A percentile compares a stretch with the other conserved stretches of the same genome.
Conservation (phyloP, 192 early-diverging fungal species). For the Umbelopsis isabellina region DNA sequence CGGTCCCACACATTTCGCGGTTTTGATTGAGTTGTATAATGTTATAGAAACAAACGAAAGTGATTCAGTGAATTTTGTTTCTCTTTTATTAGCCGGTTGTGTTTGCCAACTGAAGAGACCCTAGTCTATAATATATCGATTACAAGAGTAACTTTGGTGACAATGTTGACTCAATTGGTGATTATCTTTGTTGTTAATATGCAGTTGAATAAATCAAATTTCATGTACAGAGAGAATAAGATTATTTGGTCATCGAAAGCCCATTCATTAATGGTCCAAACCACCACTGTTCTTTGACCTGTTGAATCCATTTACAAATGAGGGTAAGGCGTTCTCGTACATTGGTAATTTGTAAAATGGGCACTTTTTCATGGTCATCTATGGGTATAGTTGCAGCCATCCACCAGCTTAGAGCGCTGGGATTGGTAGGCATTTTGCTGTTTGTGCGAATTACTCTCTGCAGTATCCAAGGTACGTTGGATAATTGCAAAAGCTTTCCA, state of each 20-base stretch:
- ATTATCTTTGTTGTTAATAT: too few relatives aligned
- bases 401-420: constrained; percentile 47
- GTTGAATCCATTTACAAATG: constrained; percentile 51
- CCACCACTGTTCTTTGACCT: constrained; percentile 40
- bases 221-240: background rate
- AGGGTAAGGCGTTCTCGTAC: constrained; percentile 49
- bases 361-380: constrained; percentile 45
- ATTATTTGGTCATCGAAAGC: background rate
- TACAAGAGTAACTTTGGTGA: too few relatives aligned
- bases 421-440: constrained; percentile 15
- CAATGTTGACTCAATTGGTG: too few relatives aligned
- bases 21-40: too few relatives aligned
- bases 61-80: too few relatives aligned
- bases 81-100: too few relatives aligned
- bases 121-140: too few relatives aligned
- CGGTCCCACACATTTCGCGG: too few relatives aligned
- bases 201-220: too few relatives aligned
- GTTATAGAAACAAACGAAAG: too few relatives aligned
- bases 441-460: constrained; percentile 24
- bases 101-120: too few relatives aligned
- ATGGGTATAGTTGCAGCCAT: constrained; percentile 54
- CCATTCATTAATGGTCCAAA: background rate
- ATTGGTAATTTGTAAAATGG: constrained; percentile 42
- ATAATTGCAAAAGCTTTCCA: background rate
- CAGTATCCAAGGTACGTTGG: constrained; percentile 14